These are phyloP conservation scores for Vitis hybrid DNA, from an alignment of 177 flowering plant species.

Conservation along the genomic window DNA sequence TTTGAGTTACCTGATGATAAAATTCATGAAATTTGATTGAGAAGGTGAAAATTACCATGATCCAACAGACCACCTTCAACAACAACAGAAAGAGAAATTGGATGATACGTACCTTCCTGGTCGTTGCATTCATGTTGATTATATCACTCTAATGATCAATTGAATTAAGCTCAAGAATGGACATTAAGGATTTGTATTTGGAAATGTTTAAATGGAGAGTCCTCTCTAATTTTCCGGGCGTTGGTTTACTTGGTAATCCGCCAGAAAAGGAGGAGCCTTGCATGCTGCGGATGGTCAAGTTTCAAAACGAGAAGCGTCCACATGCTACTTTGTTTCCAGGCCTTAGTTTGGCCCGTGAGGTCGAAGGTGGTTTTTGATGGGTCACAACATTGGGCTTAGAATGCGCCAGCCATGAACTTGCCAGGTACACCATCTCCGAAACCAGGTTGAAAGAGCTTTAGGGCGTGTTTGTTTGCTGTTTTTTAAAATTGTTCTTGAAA, in stretches of 20 bases:
- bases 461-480: too few relatives aligned
- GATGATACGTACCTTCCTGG: constrained; percentile 8
- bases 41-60: neutral
- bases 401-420: too few relatives aligned
- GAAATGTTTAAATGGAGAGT: neutral
- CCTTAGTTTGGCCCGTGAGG: too few relatives aligned
- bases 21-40: neutral
- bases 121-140: constrained; percentile 19
- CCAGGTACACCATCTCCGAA: too few relatives aligned
- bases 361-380: too few relatives aligned
- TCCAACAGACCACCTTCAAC: neutral
- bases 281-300: too few relatives aligned
- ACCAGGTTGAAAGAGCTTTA: too few relatives aligned
- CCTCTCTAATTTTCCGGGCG: neutral
- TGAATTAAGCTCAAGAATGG: neutral
- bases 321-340: too few relatives aligned
- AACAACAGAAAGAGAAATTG: neutral
- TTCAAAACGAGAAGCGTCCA: too few relatives aligned
- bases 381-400: too few relatives aligned
- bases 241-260: constrained; percentile 2
- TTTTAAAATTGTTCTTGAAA: too few relatives aligned
- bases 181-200: neutral
- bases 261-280: constrained; percentile 1
- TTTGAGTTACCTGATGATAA: constrained; percentile 11
- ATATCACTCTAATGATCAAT: too few relatives aligned